A percentile compares a stretch with the other conserved stretches of the same genome.
These are phyloP conservation scores for Kodamaea derodonti DNA, from an alignment of 1,139 yeast species.

Conservation along the genomic window DNA sequence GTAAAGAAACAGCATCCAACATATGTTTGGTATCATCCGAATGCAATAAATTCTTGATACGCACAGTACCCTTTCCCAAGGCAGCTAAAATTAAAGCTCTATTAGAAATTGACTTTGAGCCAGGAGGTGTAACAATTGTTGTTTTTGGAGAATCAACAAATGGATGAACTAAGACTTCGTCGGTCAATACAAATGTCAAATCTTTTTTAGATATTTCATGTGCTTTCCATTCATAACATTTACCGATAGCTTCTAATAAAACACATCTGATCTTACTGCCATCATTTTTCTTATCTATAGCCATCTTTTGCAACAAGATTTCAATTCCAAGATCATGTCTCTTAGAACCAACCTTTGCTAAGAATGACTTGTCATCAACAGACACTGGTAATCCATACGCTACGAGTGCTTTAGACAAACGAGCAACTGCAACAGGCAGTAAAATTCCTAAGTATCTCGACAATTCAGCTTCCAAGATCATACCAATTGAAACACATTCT, in stretches of 20 bases:
- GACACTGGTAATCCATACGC: slow-evolving; percentile 86
- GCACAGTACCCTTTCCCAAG: slow-evolving; percentile 79
- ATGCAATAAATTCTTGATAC: slow-evolving; percentile 79
- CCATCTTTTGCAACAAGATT: slow-evolving; percentile 74
- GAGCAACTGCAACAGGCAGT: slow-evolving; percentile 90
- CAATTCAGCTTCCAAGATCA: slow-evolving; percentile 91
- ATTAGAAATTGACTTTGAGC: slow-evolving; percentile 94
- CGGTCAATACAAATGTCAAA: slow-evolving; percentile 79
- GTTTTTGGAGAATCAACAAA: slow-evolving; percentile 44
- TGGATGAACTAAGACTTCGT: slow-evolving; percentile 66
- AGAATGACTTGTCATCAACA: slow-evolving; percentile 62
- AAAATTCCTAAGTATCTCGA: slow-evolving; percentile 85
- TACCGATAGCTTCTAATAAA: slow-evolving; percentile 77
- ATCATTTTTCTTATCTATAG: slow-evolving; percentile 94
- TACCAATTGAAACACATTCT: slow-evolving; percentile 95
- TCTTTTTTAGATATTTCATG: slow-evolving; percentile 78
- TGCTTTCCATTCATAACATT: slow-evolving; percentile 85
- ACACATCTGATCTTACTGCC: slow-evolving; percentile 89
- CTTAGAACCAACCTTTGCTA: slow-evolving; percentile 63
- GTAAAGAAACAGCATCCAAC: slow-evolving; percentile 77
- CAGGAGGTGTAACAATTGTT: slow-evolving; percentile 76
- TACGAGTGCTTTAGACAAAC: slow-evolving; percentile 75
- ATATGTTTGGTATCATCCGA: slow-evolving; percentile 95
- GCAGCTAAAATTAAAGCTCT: slow-evolving; percentile 93
- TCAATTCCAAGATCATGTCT: slow-evolving; percentile 64